Evolutionary conservation across 2,329 filamentous ascomycete genomes (phyloP).

Genomic region (Madurella mycetomatis): DNA sequence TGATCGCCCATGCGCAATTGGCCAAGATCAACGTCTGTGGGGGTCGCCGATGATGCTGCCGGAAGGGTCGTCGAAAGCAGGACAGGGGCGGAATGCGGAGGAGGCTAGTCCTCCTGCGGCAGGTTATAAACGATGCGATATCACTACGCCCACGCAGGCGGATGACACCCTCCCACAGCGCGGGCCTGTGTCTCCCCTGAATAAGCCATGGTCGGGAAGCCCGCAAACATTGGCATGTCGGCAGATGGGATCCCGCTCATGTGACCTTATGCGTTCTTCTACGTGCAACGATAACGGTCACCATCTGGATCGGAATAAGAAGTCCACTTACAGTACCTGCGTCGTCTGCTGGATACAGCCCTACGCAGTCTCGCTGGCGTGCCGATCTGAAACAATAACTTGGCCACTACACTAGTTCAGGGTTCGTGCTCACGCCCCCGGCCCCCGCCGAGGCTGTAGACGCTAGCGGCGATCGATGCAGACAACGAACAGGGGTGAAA

Average conservation of each 20-base stretch:
- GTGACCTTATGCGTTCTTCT: no score
- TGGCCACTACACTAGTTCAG: no score
- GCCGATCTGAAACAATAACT: no score
- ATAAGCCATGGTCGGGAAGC: conserved; percentile 13
- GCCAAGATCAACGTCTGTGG: conserved; percentile 1
- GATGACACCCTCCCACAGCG: conserved; percentile 15
- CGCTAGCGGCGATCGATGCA: no score
- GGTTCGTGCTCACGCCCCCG: no score
- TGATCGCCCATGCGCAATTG: conserved; percentile 17
- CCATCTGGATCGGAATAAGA: no score
- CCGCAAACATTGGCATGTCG: conserved; percentile 12
- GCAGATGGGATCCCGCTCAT: conserved; percentile 3
- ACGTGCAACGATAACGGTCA: no score
- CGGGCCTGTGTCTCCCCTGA: conserved; percentile 12
- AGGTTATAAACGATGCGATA: conserved; percentile 17
- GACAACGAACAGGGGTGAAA: no score
- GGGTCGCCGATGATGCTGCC: background rate
- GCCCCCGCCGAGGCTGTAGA: no score
- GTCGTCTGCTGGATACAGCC: no score
- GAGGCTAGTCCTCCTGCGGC: conserved; percentile 17
- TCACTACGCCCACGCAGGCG: background rate
- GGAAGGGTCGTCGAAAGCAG: conserved; percentile 11
- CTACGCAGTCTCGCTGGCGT: no score
- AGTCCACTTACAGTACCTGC: no score
- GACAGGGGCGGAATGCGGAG: conserved; percentile 20